These are phyloP conservation scores for Eremothecium gossypii DNA, from an alignment of 1,139 yeast species.

Conservation along the genomic window DNA sequence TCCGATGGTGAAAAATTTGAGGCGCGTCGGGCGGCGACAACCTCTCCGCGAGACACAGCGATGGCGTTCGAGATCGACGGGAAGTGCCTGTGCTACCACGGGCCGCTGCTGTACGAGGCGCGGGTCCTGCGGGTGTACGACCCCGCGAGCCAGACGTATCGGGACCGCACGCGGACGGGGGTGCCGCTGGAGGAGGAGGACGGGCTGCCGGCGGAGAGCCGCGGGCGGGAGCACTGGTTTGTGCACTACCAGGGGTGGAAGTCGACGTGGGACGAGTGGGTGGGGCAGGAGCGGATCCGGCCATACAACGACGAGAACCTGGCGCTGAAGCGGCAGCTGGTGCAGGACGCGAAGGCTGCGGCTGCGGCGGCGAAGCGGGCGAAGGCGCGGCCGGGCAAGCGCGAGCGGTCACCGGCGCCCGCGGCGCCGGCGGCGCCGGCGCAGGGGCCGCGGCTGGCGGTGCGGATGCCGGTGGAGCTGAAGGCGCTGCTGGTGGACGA, in stretches of 20 bases:
- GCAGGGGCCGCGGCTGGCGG: constrained; percentile 38
- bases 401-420: constrained; percentile 4
- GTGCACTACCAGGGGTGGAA: constrained; percentile 97
- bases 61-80: constrained; percentile 31
- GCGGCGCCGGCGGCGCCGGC: constrained; percentile 1
- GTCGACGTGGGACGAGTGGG: constrained; percentile 97
- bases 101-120: constrained; percentile 86
- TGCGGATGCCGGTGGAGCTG: constrained; percentile 54
- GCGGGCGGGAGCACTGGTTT: constrained; percentile 40
- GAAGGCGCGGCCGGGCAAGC: constrained; percentile 5
- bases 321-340: constrained; percentile 53
- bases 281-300: constrained; percentile 56
- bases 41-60: too few relatives aligned
- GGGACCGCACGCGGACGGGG: constrained; percentile 28
- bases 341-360: constrained; percentile 35
- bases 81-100: constrained; percentile 76
- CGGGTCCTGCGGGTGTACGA: constrained; percentile 60
- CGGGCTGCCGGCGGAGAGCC: constrained; percentile 37
- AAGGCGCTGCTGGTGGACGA: constrained; percentile 76
- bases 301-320: constrained; percentile 63
- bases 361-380: constrained; percentile 16
- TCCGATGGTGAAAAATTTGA: too few relatives aligned
- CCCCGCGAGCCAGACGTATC: constrained; percentile 34
- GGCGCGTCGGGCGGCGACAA: too few relatives aligned
- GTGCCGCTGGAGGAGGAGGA: constrained; percentile 13